A percentile compares a stretch with the other conserved stretches of the same genome.
Conservation (phyloP, 2,329 filamentous ascomycete species). For the Aspergillus pseudoglaucus region DNA sequence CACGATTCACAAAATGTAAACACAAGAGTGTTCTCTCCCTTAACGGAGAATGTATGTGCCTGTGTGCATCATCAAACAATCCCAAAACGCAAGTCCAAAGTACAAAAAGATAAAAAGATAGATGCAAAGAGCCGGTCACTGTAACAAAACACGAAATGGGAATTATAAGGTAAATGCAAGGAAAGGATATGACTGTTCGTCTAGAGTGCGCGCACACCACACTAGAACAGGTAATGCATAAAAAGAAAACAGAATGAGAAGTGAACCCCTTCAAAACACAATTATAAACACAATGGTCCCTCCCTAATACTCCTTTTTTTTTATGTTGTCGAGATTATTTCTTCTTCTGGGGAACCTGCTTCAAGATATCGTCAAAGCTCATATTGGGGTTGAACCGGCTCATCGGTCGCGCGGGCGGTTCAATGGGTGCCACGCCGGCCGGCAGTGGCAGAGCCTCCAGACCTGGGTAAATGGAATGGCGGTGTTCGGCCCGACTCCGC, state of each 20-base stretch:
- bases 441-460: conserved; percentile 41
- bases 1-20: neutral
- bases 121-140: neutral
- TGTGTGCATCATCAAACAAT: neutral
- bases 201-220: conserved; percentile 9
- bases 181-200: neutral
- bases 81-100: neutral
- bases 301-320: too few species aligned
- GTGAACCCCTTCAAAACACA: neutral
- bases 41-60: neutral
- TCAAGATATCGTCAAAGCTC: conserved; percentile 45
- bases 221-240: neutral
- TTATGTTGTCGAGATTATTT: conserved; percentile 18
- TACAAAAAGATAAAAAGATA: neutral
- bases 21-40: neutral
- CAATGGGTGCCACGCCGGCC: conserved; percentile 35
- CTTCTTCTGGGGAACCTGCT: conserved; percentile 34
- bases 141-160: neutral
- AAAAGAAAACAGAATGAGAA: neutral
- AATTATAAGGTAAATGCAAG: neutral
- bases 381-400: conserved; percentile 42
- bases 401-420: conserved; percentile 33
- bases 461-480: conserved; percentile 39
- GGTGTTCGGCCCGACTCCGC: conserved; percentile 29
- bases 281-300: too few species aligned